Percentiles rank a stretch among this genome's conserved stretches.
phyloP scores from a whole-genome alignment of 2,329 filamentous ascomycete species.

The Diaporthe amygdali region DNA sequence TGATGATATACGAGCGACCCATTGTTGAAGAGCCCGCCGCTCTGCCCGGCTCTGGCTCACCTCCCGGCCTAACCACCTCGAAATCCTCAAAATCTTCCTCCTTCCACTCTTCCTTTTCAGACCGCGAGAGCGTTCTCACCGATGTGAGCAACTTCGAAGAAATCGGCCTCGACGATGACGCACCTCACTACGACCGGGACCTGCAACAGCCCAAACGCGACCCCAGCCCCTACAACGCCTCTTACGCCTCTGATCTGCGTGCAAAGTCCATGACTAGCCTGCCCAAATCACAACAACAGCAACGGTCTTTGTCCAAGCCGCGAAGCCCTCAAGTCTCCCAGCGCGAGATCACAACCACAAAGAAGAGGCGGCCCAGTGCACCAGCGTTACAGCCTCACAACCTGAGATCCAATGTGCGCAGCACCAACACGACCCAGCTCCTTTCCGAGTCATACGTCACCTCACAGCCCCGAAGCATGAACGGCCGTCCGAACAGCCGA shows the following conservation, averaged over 20 bases:
- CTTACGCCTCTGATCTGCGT: slow-evolving; percentile 49
- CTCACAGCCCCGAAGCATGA: slow-evolving; percentile 33
- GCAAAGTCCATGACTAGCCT: slow-evolving; percentile 33
- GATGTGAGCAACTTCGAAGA: slow-evolving; percentile 91
- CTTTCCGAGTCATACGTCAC: slow-evolving; percentile 35
- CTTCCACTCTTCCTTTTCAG: slow-evolving; percentile 73
- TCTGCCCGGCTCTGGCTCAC: slow-evolving; percentile 63
- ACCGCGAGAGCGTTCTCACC: slow-evolving; percentile 71
- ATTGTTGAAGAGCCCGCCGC: slow-evolving; percentile 42
- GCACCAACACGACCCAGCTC: slow-evolving; percentile 48
- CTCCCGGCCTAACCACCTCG: slow-evolving; percentile 78
- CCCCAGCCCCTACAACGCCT: slow-evolving; percentile 56
- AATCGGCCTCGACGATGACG: slow-evolving; percentile 79
- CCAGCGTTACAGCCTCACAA: slow-evolving; percentile 52
- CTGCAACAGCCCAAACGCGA: slow-evolving; percentile 41
- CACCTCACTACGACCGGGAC: slow-evolving; percentile 38
- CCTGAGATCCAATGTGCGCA: slow-evolving; percentile 54
- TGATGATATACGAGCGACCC: slow-evolving; percentile 46
- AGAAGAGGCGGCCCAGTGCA: slow-evolving; percentile 47
- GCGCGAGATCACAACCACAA: slow-evolving; percentile 38
- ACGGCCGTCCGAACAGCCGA: slow-evolving; percentile 38
- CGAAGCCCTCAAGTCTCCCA: slow-evolving; percentile 29
- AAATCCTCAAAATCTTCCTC: slow-evolving; percentile 93
- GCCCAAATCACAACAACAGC: slow-evolving; percentile 27
- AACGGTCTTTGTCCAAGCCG: slow-evolving; percentile 35